Evolutionary conservation across 176 grass and related monocot species (phyloP).

Genomic region (Thinopyrum elongatum): DNA sequence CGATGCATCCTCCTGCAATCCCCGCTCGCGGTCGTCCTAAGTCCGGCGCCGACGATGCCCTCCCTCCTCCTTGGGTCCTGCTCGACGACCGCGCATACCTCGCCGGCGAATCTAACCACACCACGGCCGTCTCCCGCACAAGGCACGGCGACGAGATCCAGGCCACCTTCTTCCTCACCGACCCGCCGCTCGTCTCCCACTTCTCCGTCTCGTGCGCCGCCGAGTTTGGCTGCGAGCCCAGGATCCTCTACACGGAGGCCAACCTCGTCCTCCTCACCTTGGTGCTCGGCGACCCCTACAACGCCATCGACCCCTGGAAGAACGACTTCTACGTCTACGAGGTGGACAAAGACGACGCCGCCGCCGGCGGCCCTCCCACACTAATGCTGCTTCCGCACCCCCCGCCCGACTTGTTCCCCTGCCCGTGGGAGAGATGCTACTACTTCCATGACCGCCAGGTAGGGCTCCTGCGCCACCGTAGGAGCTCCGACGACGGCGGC

Average conservation of each 20-base stretch:
- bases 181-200: constrained; percentile 1
- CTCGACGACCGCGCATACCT: neutral
- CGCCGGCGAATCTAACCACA: neutral
- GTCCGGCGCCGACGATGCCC: neutral
- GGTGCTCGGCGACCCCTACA: neutral
- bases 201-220: neutral
- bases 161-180: neutral
- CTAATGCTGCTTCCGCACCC: neutral
- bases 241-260: neutral
- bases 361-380: neutral
- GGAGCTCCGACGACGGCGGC: neutral
- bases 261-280: neutral
- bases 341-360: neutral
- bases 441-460: neutral
- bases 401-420: neutral
- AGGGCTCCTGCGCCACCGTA: neutral
- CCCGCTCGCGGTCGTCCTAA: neutral
- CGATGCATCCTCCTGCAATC: neutral
- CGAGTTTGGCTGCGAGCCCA: neutral
- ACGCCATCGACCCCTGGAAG: neutral
- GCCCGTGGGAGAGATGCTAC: too few relatives aligned
- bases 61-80: neutral
- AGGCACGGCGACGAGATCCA: neutral
- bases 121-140: neutral
- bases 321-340: neutral